Conservation (phyloP, 257 asterid genomes). For the Galeopsis tetrahit region DNA sequence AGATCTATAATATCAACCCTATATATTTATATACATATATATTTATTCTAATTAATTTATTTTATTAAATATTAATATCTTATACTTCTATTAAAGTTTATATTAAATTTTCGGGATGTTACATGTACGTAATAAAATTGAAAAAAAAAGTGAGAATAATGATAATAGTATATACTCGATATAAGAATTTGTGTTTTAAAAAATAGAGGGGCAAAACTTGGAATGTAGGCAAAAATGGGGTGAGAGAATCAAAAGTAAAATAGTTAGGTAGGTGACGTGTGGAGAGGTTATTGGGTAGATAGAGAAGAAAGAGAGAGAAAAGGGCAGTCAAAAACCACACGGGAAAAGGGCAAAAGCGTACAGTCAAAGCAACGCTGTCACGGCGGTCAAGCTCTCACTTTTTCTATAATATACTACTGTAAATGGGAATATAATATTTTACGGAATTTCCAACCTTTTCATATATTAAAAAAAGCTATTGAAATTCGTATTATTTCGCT, state of each 20-base stretch:
- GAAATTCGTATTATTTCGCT: constrained; percentile 42
- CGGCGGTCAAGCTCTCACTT: constrained; percentile 46
- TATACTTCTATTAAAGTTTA: no score
- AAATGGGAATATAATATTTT: not conserved
- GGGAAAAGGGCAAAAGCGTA: constrained; percentile 45
- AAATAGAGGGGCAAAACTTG: constrained; percentile 1
- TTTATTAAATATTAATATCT: no score
- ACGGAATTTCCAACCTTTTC: constrained; percentile 24
- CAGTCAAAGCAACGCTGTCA: constrained; percentile 57
- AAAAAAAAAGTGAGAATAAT: no score
- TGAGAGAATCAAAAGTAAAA: not conserved
- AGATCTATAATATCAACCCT: no score
- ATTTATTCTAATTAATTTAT: no score
- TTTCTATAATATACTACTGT: not conserved
- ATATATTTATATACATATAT: no score
- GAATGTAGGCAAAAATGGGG: not conserved
- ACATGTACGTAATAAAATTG: no score
- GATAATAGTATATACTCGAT: no score
- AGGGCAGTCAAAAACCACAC: constrained; percentile 53
- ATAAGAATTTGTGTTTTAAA: no score
- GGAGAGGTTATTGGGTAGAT: constrained; percentile 29
- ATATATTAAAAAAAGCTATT: constrained; percentile 15
- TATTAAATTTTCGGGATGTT: no score
- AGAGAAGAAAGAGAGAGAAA: constrained; percentile 36
- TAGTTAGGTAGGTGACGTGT: constrained; percentile 19